Percentiles rank a stretch among this genome's conserved stretches.
Conservation (phyloP, 257 asterid species). For the Forsythia viridissima region DNA sequence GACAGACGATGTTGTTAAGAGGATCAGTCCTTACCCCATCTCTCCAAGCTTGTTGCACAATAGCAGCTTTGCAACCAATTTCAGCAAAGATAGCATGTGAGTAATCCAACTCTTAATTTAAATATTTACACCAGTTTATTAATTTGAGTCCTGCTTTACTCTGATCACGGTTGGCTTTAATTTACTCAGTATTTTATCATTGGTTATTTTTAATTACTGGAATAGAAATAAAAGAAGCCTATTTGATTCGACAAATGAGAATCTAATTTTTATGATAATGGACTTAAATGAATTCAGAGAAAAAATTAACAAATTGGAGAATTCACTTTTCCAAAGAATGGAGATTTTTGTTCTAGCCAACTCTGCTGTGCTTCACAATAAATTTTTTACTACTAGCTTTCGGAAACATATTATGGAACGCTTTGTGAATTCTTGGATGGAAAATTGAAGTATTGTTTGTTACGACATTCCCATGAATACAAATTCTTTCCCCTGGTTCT, state of each 20-base stretch:
- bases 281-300: no score
- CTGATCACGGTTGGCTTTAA: neutral
- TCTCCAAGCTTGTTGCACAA: conserved; percentile 93
- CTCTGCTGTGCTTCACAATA: no score
- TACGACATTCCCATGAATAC: neutral
- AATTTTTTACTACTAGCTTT: no score
- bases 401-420: neutral
- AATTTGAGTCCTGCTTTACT: neutral
- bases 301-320: no score
- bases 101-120: conserved; percentile 28
- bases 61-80: conserved; percentile 49
- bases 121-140: neutral
- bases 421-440: neutral
- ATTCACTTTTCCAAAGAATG: no score
- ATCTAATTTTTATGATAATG: no score
- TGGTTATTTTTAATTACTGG: neutral
- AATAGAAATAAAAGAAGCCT: no score
- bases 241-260: no score
- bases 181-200: neutral
- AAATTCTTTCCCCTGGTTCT: neutral
- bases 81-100: conserved; percentile 73
- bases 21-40: conserved; percentile 53
- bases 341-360: no score
- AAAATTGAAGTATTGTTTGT: no score
- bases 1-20: conserved; percentile 49